Evolutionary conservation across 495 filamentous ascomycete genomes (phyloP).

Genomic region (Apiosordaria backusii): DNA sequence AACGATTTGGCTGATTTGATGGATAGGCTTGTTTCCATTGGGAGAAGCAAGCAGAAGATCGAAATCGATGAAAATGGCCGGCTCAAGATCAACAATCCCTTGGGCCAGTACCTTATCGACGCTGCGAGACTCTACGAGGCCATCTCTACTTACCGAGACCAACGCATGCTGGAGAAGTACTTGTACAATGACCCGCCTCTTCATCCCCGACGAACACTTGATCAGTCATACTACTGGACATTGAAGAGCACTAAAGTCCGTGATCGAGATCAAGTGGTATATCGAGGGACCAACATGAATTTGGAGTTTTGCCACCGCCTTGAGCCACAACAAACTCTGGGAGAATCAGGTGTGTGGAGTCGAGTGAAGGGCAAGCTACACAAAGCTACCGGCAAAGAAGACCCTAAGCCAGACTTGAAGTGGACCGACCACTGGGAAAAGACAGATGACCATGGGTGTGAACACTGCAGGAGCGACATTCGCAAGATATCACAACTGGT

Average conservation of each 20-base stretch:
- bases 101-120: conserved; percentile 38
- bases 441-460: conserved; percentile 17
- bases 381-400: conserved; percentile 1
- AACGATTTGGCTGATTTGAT: conserved; percentile 2
- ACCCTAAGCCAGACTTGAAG: neutral
- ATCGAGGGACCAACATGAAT: conserved; percentile 43
- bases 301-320: conserved; percentile 8
- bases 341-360: neutral
- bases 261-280: conserved; percentile 68
- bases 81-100: conserved; percentile 29
- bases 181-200: conserved; percentile 54
- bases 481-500: conserved; percentile 56
- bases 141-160: conserved; percentile 48
- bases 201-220: conserved; percentile 65
- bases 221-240: conserved; percentile 65
- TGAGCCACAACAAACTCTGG: neutral
- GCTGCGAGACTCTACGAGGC: conserved; percentile 38
- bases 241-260: conserved; percentile 56
- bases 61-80: conserved; percentile 23
- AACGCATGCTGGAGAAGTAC: conserved; percentile 57
- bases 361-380: neutral
- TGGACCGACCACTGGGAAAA: conserved; percentile 22
- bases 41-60: neutral
- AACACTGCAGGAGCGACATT: conserved; percentile 34
- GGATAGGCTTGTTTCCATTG: neutral